These are phyloP conservation scores for Leccinum fuscescens DNA, from an alignment of 1,284 basidiomycete genomes.

Conservation along the genomic window DNA sequence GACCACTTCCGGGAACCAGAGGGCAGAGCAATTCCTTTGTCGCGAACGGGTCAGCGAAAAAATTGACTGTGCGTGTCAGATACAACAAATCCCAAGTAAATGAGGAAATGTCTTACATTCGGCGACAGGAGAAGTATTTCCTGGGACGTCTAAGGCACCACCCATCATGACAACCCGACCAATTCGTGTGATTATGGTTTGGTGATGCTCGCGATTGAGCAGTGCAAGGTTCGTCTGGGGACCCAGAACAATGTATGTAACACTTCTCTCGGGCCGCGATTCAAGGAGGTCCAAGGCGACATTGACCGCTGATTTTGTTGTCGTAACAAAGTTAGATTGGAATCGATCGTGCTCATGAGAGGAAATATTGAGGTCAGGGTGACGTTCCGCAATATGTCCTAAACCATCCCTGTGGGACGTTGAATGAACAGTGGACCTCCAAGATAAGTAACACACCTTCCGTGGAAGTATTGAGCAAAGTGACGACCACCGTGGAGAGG, in stretches of 20 bases:
- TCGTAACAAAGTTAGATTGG: slow-evolving; percentile 44
- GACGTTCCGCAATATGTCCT: slow-evolving; percentile 65
- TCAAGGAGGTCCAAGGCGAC: slow-evolving; percentile 69
- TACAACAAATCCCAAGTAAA: background rate
- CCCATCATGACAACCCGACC: slow-evolving; percentile 89
- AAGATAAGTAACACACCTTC: slow-evolving; percentile 47
- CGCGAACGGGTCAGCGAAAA: slow-evolving; percentile 90
- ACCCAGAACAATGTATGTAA: slow-evolving; percentile 86
- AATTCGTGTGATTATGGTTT: slow-evolving; percentile 56
- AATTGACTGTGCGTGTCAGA: slow-evolving; percentile 67
- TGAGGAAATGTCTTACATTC: slow-evolving; percentile 56
- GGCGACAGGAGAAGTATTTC: slow-evolving; percentile 81
- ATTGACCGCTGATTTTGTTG: slow-evolving; percentile 54
- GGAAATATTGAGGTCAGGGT: slow-evolving; percentile 66
- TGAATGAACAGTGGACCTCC: slow-evolving; percentile 11
- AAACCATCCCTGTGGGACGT: slow-evolving; percentile 68
- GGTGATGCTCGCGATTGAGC: slow-evolving; percentile 59
- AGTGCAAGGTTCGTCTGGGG: slow-evolving; percentile 86
- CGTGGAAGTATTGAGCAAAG: slow-evolving; percentile 87
- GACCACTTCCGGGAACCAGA: slow-evolving; percentile 33
- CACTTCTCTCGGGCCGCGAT: slow-evolving; percentile 54
- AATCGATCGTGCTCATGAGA: slow-evolving; percentile 33
- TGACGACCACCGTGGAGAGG: slow-evolving; percentile 79
- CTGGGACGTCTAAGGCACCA: slow-evolving; percentile 92
- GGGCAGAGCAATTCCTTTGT: slow-evolving; percentile 63